phyloP scores from a whole-genome alignment of 73 alveolate genomes.

The Paramecium octaurelia region DNA sequence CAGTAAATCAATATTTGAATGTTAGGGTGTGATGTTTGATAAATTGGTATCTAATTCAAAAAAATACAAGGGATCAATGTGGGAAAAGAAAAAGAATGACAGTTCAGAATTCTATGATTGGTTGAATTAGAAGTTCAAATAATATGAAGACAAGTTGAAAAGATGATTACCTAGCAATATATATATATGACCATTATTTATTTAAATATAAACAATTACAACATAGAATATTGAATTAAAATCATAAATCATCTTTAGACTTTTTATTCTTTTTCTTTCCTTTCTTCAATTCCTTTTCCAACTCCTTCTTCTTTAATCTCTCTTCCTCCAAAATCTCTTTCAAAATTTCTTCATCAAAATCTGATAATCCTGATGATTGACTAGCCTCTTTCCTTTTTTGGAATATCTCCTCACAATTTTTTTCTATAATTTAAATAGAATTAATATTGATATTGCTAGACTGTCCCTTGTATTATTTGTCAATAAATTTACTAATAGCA shows the following conservation, averaged over 20 bases:
- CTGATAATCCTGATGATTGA: slow-evolving; percentile 29
- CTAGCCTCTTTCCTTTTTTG: not conserved
- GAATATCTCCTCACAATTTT: slow-evolving; percentile 12
- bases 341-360: slow-evolving; percentile 20
- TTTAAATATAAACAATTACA: not conserved
- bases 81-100: slow-evolving; percentile 16
- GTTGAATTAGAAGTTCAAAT: not conserved
- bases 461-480: not conserved
- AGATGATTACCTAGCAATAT: not conserved
- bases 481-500: not conserved
- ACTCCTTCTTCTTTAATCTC: not conserved
- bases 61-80: not conserved
- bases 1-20: not conserved
- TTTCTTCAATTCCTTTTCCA: not conserved
- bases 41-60: slow-evolving; percentile 4
- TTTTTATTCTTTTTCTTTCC: slow-evolving; percentile 7
- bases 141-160: not conserved
- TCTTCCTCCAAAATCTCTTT: slow-evolving; percentile 35
- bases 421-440: not conserved
- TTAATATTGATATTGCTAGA: not conserved
- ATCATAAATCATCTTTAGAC: slow-evolving; percentile 26
- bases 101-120: not conserved
- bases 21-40: slow-evolving; percentile 9
- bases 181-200: not conserved
- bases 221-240: not conserved